Evolutionary conservation across 1,284 basidiomycete species (phyloP).

Genomic region (Trametes versicolor): DNA sequence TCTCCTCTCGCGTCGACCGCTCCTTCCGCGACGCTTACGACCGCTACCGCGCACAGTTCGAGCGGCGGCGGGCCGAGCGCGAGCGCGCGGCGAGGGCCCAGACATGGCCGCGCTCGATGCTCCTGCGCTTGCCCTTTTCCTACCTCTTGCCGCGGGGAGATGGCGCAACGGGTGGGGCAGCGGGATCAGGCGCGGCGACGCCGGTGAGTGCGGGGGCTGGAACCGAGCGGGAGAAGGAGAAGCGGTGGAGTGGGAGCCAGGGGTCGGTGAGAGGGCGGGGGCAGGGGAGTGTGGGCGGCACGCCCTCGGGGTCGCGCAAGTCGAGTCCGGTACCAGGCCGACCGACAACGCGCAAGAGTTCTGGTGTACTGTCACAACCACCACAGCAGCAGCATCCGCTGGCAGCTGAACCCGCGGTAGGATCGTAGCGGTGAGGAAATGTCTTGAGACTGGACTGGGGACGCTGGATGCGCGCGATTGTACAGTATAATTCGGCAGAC

Average conservation of each 20-base stretch:
- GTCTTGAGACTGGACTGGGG: neutral
- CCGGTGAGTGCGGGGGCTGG: constrained; percentile 35
- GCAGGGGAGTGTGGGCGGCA: constrained; percentile 45
- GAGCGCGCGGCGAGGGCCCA: constrained; percentile 53
- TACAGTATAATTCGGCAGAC: neutral
- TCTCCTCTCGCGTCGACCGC: constrained; percentile 88
- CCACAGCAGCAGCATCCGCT: neutral
- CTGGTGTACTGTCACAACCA: constrained; percentile 8
- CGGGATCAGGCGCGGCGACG: constrained; percentile 30
- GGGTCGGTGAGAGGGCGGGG: constrained; percentile 37
- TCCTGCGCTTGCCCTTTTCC: constrained; percentile 51
- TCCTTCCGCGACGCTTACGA: constrained; percentile 93
- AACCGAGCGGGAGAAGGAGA: neutral
- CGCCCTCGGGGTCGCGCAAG: constrained; percentile 49
- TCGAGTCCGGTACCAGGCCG: constrained; percentile 52
- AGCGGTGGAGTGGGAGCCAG: constrained; percentile 5
- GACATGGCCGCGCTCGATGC: constrained; percentile 55
- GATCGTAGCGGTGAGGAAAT: neutral
- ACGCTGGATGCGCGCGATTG: neutral
- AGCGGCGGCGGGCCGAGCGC: constrained; percentile 79
- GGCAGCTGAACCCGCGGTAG: neutral
- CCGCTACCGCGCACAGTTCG: constrained; percentile 91
- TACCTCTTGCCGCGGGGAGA: constrained; percentile 26
- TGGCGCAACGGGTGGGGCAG: constrained; percentile 13
- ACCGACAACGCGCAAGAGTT: constrained; percentile 20